Evolutionary conservation across 169 alveolate genomes (phyloP).

Genomic region (Cryptosporidium andersoni): DNA sequence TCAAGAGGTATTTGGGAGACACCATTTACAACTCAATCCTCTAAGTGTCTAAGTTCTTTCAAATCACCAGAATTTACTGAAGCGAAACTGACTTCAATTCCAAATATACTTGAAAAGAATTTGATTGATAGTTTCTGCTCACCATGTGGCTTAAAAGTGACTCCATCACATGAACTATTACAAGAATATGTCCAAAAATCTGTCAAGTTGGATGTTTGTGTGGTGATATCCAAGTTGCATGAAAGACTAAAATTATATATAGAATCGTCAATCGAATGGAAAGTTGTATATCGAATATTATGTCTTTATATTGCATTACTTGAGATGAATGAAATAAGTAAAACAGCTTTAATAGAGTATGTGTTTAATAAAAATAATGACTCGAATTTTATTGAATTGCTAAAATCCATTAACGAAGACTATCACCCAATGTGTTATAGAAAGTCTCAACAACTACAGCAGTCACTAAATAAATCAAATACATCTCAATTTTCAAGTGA

Average conservation of each 20-base stretch:
- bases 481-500: too few relatives aligned
- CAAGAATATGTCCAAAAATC: constrained; percentile 32
- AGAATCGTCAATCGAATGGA: not conserved
- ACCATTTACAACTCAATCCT: too few relatives aligned
- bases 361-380: too few relatives aligned
- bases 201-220: constrained; percentile 28
- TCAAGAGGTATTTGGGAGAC: too few relatives aligned
- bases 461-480: too few relatives aligned
- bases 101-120: constrained; percentile 7
- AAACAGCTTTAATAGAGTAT: too few relatives aligned
- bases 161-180: constrained; percentile 35
- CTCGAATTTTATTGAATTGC: too few relatives aligned
- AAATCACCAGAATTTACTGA: not conserved
- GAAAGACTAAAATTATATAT: constrained; percentile 6
- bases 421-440: too few relatives aligned
- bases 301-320: constrained; percentile 37
- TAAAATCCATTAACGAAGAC: too few relatives aligned
- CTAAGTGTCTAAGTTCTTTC: too few relatives aligned
- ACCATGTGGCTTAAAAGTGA: constrained; percentile 23
- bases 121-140: constrained; percentile 53
- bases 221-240: constrained; percentile 34
- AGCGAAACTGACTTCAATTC: not conserved
- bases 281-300: constrained; percentile 32
- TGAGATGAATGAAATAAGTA: constrained; percentile 22
- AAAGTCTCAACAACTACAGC: too few relatives aligned